Evolutionary conservation across 139 green algal genomes (phyloP).

Genomic region (Auxenochlorella protothecoides): DNA sequence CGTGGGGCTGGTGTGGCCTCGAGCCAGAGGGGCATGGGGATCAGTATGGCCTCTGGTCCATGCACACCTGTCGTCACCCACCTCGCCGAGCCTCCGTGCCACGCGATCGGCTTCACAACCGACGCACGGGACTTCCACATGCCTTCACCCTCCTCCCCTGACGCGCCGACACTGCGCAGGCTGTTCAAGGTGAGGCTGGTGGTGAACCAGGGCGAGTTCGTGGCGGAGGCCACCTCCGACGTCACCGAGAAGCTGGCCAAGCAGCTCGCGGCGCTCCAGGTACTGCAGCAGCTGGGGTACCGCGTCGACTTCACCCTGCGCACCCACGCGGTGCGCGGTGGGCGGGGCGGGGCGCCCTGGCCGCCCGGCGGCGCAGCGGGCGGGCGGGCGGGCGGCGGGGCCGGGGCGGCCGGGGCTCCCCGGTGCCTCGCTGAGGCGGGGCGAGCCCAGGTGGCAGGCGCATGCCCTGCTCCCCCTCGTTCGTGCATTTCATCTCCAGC

Average conservation of each 20-base stretch:
- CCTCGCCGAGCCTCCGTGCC: no score
- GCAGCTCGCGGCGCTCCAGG: slow-evolving; percentile 8
- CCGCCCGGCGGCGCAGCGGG: not conserved
- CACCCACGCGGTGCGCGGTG: no score
- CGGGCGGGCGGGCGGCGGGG: not conserved
- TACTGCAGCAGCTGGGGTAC: slow-evolving; percentile 11
- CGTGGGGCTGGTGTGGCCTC: no score
- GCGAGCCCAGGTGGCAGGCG: no score
- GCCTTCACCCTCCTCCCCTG: not conserved
- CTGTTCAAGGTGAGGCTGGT: slow-evolving; percentile 2
- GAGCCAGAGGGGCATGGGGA: no score
- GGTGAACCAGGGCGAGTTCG: slow-evolving; percentile 13
- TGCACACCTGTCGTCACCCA: no score
- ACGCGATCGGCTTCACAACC: no score
- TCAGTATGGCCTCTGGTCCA: no score
- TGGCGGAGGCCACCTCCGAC: not conserved
- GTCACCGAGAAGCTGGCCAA: slow-evolving; percentile 1
- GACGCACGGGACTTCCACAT: no score
- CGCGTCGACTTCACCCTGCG: not conserved
- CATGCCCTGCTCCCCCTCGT: no score
- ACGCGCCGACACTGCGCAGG: not conserved
- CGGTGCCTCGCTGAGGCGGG: no score
- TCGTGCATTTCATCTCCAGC: no score
- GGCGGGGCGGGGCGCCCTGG: not conserved
- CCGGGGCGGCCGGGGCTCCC: not conserved